Base-by-base conservation (phyloP, 2,329 filamentous ascomycete genomes). In the Moelleriella libera region DNA sequence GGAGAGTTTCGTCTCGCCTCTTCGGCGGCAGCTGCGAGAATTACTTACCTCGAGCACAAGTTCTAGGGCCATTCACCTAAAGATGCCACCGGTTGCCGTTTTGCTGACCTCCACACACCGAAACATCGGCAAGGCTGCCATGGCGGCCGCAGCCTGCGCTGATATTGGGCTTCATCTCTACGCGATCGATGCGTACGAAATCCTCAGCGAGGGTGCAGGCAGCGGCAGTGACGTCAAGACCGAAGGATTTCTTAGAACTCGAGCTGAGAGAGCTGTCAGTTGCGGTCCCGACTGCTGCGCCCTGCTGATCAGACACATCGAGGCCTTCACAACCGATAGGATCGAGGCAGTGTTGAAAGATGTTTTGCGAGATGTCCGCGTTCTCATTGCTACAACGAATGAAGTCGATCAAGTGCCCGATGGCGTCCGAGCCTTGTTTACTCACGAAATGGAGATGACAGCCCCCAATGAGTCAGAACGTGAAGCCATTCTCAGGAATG, bases 331-430 rank as follows among this genome's bases (percentile, higher is more conserved):
- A 1, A 88, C 89, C 0, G 92, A 97, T 61, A 79, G 90, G 39
- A 96, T 97, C 71, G 80, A 87, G 14, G 77, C 83, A 4, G 85
- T 88, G 0, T 72, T 98, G 59, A 85, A 87, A 59, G 86, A 94
- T 51, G 82, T 97, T 3, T 66, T 96, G 28, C 72, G 78, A n/a
- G 82, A 85, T 44, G 80, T 81, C 3, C 74, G 92, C 47, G 86
- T 97, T 2, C 68, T 98, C 29, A 82, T 98, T 55, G 90, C 92
- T 1, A 98, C 92, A 0, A 96, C 90, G 0, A 95, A 88, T 6
- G 90, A 97, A 55, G 81, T 96, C 0, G 92, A 97, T 60, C 94
- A 97, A 63, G 79, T 98, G 1, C 86, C 90, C 0, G 89, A 96
- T 57, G 85, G 85, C 1, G 82, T 97, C 21, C 80, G 92, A 47